These are phyloP conservation scores for Cicer judaicum DNA, from an alignment of 306 rosid genomes.

Conservation along the genomic window DNA sequence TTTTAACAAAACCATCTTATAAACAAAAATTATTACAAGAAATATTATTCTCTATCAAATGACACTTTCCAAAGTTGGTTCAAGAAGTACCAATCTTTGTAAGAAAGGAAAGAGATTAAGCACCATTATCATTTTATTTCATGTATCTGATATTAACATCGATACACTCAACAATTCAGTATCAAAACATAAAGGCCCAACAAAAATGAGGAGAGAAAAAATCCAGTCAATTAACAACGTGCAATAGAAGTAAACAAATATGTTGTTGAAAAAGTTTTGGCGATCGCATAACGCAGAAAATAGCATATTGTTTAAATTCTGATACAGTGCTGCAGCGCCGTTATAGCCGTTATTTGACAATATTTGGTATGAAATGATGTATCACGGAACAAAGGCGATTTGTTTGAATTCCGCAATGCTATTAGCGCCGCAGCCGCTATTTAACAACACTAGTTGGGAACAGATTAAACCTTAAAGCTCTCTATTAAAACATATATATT, in stretches of 20 bases:
- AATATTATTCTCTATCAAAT: not conserved
- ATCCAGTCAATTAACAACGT: not conserved
- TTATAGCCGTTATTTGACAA: too few relatives aligned
- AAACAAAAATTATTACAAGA: slow-evolving; percentile 15
- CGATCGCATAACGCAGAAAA: too few relatives aligned
- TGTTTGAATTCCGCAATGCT: too few relatives aligned
- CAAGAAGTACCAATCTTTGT: slow-evolving; percentile 5
- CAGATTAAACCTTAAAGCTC: slow-evolving; percentile 15
- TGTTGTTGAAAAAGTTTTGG: not conserved
- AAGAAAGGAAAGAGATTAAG: not conserved
- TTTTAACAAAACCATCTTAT: not conserved
- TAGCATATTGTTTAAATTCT: too few relatives aligned
- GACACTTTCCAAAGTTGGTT: not conserved
- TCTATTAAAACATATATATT: not conserved
- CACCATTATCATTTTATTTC: slow-evolving; percentile 23
- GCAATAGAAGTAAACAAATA: slow-evolving; percentile 15
- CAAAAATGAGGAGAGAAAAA: not conserved
- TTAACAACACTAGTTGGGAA: too few relatives aligned
- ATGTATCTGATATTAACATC: slow-evolving; percentile 8
- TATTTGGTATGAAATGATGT: too few relatives aligned
- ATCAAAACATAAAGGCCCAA: slow-evolving; percentile 2
- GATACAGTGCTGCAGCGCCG: too few relatives aligned
- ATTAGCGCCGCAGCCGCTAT: too few relatives aligned
- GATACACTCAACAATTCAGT: slow-evolving; percentile 27
- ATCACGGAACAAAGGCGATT: too few relatives aligned